These are phyloP conservation scores for Wickerhamomyces hampshirensis DNA, from an alignment of 805 yeast genomes.

Conservation along the genomic window DNA sequence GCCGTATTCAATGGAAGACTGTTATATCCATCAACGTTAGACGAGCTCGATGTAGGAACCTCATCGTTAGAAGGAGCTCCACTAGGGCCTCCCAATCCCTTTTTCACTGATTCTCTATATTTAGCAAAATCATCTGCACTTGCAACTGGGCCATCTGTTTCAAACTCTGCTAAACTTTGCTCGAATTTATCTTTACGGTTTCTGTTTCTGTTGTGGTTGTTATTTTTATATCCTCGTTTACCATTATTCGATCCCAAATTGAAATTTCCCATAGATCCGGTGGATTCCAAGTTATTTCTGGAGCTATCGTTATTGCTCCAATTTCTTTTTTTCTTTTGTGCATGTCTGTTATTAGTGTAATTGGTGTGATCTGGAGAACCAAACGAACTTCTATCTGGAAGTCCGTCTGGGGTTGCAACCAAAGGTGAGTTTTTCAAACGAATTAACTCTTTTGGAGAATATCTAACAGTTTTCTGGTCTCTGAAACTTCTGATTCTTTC, in stretches of 20 bases:
- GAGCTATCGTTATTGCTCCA: conserved; percentile 9
- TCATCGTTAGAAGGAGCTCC: conserved; percentile 10
- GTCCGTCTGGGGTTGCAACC: conserved; percentile 12
- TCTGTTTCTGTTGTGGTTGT: conserved; percentile 10
- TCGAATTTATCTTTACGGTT: conserved; percentile 14
- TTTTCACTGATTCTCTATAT: conserved; percentile 35
- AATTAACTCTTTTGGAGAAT: conserved; percentile 19
- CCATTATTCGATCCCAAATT: conserved; percentile 16
- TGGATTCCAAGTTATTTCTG: conserved; percentile 14
- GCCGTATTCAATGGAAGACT: conserved; percentile 16
- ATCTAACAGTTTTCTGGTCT: conserved; percentile 13
- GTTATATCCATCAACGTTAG: conserved; percentile 2
- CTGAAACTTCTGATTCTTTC: conserved; percentile 17
- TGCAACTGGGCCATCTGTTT: conserved; percentile 16
- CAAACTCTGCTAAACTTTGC: conserved; percentile 20
- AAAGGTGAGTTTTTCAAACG: conserved; percentile 12
- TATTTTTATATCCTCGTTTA: conserved; percentile 2
- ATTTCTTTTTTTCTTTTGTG: conserved; percentile 6
- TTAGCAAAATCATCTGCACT: conserved; percentile 35
- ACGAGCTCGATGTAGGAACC: conserved; percentile 1
- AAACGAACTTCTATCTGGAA: conserved; percentile 22
- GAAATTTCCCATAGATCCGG: conserved; percentile 28
- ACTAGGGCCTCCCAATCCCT: conserved; percentile 31
- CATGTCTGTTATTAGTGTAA: conserved; percentile 7
- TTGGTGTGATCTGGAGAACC: conserved; percentile 11